Evolutionary conservation across 345 rosid genomes (phyloP).

Genomic region (Laguncularia racemosa): DNA sequence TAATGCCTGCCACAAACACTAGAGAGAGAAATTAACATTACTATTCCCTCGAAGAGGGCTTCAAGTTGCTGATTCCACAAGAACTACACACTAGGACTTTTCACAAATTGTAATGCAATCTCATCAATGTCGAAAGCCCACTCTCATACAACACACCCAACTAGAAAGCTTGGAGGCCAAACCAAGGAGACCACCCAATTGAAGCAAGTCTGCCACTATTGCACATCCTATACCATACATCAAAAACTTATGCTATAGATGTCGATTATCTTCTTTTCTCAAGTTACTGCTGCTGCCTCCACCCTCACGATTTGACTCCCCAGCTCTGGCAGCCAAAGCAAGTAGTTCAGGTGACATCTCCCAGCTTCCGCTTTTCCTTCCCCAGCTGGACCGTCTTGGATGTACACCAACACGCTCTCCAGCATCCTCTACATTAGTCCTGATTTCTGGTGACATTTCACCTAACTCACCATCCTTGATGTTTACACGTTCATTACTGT

Average conservation of each 20-base stretch:
- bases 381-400: conserved; percentile 78
- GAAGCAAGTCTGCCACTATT: conserved; percentile 5
- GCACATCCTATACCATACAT: conserved; percentile 13
- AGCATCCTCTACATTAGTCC: conserved; percentile 55
- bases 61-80: no score
- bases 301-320: conserved; percentile 58
- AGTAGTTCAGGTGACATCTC: conserved; percentile 81
- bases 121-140: conserved; percentile 22
- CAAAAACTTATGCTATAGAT: conserved; percentile 26
- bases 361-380: conserved; percentile 78
- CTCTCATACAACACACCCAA: conserved; percentile 37
- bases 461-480: conserved; percentile 80
- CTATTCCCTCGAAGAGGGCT: no score
- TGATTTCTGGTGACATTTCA: conserved; percentile 60
- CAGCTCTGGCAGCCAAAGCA: conserved; percentile 83
- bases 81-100: conserved; percentile 29
- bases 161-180: conserved; percentile 24
- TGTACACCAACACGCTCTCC: conserved; percentile 58
- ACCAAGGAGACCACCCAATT: conserved; percentile 22
- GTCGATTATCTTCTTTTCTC: conserved; percentile 38
- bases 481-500: conserved; percentile 47
- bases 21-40: no score
- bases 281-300: conserved; percentile 57
- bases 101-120: conserved; percentile 2
- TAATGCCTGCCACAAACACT: no score